Evolutionary conservation across 257 asterid genomes (phyloP), one percentile per base, ranked within the genome.

Genomic region (Capsicum pubescens): DNA sequence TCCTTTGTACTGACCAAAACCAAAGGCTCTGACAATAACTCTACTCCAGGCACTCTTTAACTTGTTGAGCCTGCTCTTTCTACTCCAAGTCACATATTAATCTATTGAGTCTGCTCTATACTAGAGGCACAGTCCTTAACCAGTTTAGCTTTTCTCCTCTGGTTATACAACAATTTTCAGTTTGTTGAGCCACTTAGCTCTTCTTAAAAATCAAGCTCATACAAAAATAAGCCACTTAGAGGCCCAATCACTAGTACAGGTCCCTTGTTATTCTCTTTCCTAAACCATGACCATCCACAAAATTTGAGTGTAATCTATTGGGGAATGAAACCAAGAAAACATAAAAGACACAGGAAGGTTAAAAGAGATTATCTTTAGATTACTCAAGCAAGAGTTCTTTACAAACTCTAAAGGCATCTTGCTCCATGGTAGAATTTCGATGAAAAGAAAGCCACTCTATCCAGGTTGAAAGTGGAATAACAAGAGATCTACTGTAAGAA

Each of bases 101-200:
- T 48, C 14, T 26, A 48, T 77, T 77, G 21, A 26, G 26, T 35
- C 61, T 50, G 21, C 61, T 50, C 44, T 50, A 50, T 50, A 74
- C 61, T 50, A 19, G 32, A 4, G 46, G 60, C 81, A 13, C 61
- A 52, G 46, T 50, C n/a, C 79, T 44, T 70, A 46, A n/a, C 36
- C 79, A 46, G 12, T 48, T 46, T 72, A 46, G 39, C 17, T 72
- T 72, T 72, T 74, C 58, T 50, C 60, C 81, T 50, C 44, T 74
- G 15, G 9, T 54, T 77, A 54, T 3, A 52, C 54, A 21, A 76
- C 21, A 76, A 54, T 26, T 52, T 76, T 54, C 81, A 76, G 81
- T 76, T 52, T 7, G 81, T 52, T 77, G 50, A 54, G 64, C 81
- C 64, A 77, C 81, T 77, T 77, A 77, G 26, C 9, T 9, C 81